Conservation (phyloP, 129 eudicot genomes). For the Pittosporum tobira region DNA sequence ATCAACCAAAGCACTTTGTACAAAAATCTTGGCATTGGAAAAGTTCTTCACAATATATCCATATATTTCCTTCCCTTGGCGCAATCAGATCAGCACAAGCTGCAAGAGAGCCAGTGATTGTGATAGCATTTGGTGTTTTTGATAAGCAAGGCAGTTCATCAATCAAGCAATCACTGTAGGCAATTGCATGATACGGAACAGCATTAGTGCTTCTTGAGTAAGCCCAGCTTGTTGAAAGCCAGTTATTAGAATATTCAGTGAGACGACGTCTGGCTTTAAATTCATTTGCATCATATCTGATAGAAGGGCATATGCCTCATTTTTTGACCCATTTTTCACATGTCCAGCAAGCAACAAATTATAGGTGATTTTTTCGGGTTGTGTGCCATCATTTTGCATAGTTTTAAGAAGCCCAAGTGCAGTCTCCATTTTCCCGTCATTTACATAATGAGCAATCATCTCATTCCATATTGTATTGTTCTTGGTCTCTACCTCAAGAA, state of each 20-base stretch:
- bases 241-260: slow-evolving; percentile 13
- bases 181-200: slow-evolving; percentile 17
- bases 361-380: slow-evolving; percentile 18
- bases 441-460: slow-evolving; percentile 23
- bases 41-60: slow-evolving; percentile 19
- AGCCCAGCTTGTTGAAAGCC: slow-evolving; percentile 17
- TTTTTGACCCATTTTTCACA: slow-evolving; percentile 7
- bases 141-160: background rate
- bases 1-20: slow-evolving; percentile 27
- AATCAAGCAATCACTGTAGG: background rate
- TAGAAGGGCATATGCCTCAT: slow-evolving; percentile 8
- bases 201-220: slow-evolving; percentile 13
- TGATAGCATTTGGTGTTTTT: slow-evolving; percentile 15
- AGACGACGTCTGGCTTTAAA: slow-evolving; percentile 7
- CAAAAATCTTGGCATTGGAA: slow-evolving; percentile 19
- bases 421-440: slow-evolving; percentile 14
- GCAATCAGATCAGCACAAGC: slow-evolving; percentile 24
- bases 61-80: slow-evolving; percentile 24
- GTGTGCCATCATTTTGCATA: slow-evolving; percentile 14
- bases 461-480: slow-evolving; percentile 23
- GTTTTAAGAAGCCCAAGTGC: slow-evolving; percentile 17
- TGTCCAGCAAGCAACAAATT: slow-evolving; percentile 15
- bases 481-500: slow-evolving; percentile 15
- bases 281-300: slow-evolving; percentile 9
- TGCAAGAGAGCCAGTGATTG: slow-evolving; percentile 20